Base-by-base conservation (phyloP, 148 eudicot genomes). In the Fagopyrum homotropicum region DNA sequence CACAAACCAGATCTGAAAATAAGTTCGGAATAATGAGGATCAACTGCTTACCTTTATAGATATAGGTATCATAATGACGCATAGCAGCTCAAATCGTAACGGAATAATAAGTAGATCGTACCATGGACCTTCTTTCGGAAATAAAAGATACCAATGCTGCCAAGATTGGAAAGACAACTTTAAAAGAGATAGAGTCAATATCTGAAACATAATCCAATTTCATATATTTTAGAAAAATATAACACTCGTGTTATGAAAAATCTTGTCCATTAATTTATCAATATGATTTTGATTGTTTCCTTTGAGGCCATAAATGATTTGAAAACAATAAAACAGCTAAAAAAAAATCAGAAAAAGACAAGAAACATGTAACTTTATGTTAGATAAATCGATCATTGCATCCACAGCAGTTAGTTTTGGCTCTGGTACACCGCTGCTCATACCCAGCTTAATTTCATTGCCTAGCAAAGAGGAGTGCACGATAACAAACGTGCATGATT, bases 11-110 rank as follows among this genome's bases (percentile, higher is more conserved):
- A 12, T 59, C 8, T 7, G 30, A 59, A 59, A 19, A 59, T 30
- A 10, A 11, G 11, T 44, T 40, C 47, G 47, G 45, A 45, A 73
- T 52, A 26, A 61, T 49, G 52, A 14, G 1, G 68, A 72, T 11
- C 49, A 73, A 55, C 40, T 4, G 22, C 46, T 64, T 79, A 94
- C 98, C 98, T 94, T 94, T 80, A 94, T 86, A 51, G 98, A 94
- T 81, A 94, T 94, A n/a, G 98, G 98, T 82, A 94, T 94, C 98
- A 94, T 94, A 79, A 94, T 91, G 75, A 97, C 91, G 81, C 97
- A 94, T 60, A 94, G 91, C 81, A 94, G 93, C 87, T 94, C 98
- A 89, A 94, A 94, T 49, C 97, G 89, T 57, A 94, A 79, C 63
- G 98, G 97, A 76, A 94, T 91, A 59, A 94, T 79, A 83, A 94